Base-by-base conservation (phyloP, 768 basidiomycete species). In the Leccinellum albellum region DNA sequence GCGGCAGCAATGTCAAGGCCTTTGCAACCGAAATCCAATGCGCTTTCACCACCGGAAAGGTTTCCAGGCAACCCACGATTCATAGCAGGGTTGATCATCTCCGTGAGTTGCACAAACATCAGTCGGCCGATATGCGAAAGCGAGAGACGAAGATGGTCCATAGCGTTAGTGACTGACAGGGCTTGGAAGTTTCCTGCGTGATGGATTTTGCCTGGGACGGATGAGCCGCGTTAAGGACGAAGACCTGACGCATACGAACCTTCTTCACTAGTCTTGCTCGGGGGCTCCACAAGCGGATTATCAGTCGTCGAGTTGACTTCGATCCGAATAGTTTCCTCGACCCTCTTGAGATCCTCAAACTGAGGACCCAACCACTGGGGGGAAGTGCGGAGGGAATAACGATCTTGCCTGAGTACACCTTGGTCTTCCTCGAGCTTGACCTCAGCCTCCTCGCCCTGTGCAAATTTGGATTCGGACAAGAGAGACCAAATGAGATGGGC, bases 181-280 rank as follows among this genome's bases (percentile, higher is more conserved):
- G 90, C 89, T 68, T 94, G 91, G 82, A 94, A 94, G 69, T 94
- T 94, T 15, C 92, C 92, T 29, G 90, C 92, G 55, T 92, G 81
- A 69, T 92, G 88, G 20, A 92, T 77, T 51, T 74, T 75, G 2
- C 84, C 83, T 68, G 4, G 21, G 7, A 21, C 5, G 12, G 9
- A 20, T 67, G 33, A 60, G 54, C 35, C 2, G 14, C 6, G 1
- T 3, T 5, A n/a, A 32, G 12, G 2, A 9, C 23, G 0, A 7
- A 33, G 14, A 44, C 6, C 5, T 1, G n/a, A n/a, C 2, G 9
- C 12, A 15, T 12, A 55, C 63, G 13, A 13, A 69, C 67, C 71
- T 49, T 70, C 42, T 2, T 21, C 57, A 21, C 62, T 59, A 42
- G 79, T 78, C 61, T 90, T 87, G 44, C 87, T 75, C 4, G 94